Base-by-base conservation (phyloP, 164 flowering plant genomes). In the Kingdonia uniflora region DNA sequence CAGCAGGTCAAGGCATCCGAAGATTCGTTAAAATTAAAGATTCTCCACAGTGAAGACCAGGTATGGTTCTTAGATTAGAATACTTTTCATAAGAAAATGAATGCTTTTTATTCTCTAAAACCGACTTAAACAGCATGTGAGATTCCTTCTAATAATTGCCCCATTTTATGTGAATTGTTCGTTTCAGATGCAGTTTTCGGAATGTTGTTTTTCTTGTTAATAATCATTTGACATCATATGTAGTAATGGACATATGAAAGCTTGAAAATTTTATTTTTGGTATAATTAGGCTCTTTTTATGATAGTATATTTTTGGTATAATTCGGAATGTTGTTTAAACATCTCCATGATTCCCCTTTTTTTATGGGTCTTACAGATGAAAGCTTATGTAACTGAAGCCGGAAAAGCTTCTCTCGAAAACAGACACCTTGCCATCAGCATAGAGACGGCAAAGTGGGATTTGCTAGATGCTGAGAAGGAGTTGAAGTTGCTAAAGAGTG, bases 401-500 rank as follows among this genome's bases (percentile, higher is more conserved):
- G 49, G 66, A 26, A 88, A 72, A 58, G 72, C 68, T 56, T 71
- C 69, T 56, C 65, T 69, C 46, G 99, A 84, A 48, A 82, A 77
- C 50, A 77, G 82, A 60, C 85, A 76, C 58, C 72, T 86, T 56
- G 67, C 71, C 39, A 25, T 79, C 38, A 74, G 47, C 59, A 60
- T 80, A 52, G 99, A 92, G 64, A 80, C 56, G 43, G 77, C 85
- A 22, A 85, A 74, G 63, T 74, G 80, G 80, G 91, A 92, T 61
- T 66, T 87, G 47, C 69, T 77, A 19, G 89, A 92, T 70, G 84
- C 85, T 47, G 99, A 92, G 67, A 88, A 86, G 78, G 96, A 92
- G 71, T 58, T 84, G 54, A 88, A 80, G 75, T 85, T 90, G 96
- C 73, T 85, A 25, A 88, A 68, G 65, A 67, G 86, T 67, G 80